Evolutionary conservation across 257 asterid genomes (phyloP).

Genomic region (Jasminum sambac): DNA sequence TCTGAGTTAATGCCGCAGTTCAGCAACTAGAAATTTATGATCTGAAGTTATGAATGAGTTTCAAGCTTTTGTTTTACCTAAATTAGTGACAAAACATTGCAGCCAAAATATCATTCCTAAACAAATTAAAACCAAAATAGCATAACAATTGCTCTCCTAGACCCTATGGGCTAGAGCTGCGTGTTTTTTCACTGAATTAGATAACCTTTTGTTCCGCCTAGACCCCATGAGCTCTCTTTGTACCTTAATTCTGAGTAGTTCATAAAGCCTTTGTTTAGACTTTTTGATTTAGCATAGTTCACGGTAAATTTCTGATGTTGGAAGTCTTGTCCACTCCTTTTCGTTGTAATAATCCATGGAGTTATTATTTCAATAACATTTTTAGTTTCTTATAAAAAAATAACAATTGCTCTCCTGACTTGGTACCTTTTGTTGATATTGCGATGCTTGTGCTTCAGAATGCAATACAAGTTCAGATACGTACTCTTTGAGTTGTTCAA

Average conservation of each 20-base stretch:
- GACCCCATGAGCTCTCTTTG: no score
- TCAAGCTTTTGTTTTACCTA: constrained; percentile 5
- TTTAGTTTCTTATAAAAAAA: no score
- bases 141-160: constrained; percentile 17
- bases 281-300: no score
- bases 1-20: constrained; percentile 11
- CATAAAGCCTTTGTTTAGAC: no score
- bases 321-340: no score
- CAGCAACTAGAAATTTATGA: constrained; percentile 4
- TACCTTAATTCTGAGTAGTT: no score
- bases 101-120: constrained; percentile 3
- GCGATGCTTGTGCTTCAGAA: constrained; percentile 88
- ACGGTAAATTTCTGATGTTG: no score
- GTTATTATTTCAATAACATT: no score
- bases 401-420: constrained; percentile 9
- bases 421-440: constrained; percentile 80
- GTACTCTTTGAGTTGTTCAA: constrained; percentile 63
- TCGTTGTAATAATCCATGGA: no score
- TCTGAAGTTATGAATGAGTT: constrained; percentile 9
- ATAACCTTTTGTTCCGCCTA: no score
- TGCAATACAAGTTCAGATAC: constrained; percentile 76
- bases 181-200: no score
- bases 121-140: constrained; percentile 21
- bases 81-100: not conserved
- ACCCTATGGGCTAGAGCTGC: no score